Evolutionary conservation across 768 basidiomycete genomes (phyloP).

Genomic region (Mycena floridula): DNA sequence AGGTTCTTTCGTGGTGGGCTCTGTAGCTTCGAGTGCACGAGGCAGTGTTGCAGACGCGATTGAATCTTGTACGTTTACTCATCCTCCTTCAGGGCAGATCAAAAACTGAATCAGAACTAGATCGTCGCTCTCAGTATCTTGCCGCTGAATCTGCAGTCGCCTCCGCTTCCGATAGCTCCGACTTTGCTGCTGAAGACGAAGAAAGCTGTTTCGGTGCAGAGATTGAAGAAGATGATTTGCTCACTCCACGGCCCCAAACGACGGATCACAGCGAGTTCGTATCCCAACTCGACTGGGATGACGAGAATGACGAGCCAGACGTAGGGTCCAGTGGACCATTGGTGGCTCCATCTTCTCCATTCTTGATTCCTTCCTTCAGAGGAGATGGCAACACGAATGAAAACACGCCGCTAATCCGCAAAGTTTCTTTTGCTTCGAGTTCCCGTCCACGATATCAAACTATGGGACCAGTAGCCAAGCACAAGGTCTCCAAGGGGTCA

Average conservation of each 20-base stretch:
- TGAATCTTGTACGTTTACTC: constrained; percentile 47
- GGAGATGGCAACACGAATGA: not conserved
- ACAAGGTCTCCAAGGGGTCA: no score
- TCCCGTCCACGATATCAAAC: no score
- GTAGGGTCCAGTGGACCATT: constrained; percentile 1
- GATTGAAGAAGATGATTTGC: constrained; percentile 12
- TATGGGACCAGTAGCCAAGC: no score
- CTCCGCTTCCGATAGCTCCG: constrained; percentile 37
- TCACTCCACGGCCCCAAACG: not conserved
- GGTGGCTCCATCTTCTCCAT: not conserved
- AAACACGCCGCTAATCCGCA: not conserved
- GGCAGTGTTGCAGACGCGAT: constrained; percentile 48
- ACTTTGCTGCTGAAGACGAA: constrained; percentile 33
- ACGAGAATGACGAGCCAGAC: constrained; percentile 4
- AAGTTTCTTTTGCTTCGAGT: not conserved
- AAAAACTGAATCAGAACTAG: no score
- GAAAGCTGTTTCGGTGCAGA: constrained; percentile 22
- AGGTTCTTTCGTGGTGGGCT: constrained; percentile 38
- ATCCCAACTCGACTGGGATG: constrained; percentile 17
- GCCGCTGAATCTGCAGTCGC: constrained; percentile 52
- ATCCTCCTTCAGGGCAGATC: not conserved
- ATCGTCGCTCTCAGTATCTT: constrained; percentile 64
- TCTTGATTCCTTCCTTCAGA: not conserved
- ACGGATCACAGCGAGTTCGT: constrained; percentile 10
- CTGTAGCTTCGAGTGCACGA: constrained; percentile 39